Evolutionary conservation across 805 yeast species (phyloP), one percentile per base, ranked within the genome.

Genomic region (Wickerhamomyces xylosicus): DNA sequence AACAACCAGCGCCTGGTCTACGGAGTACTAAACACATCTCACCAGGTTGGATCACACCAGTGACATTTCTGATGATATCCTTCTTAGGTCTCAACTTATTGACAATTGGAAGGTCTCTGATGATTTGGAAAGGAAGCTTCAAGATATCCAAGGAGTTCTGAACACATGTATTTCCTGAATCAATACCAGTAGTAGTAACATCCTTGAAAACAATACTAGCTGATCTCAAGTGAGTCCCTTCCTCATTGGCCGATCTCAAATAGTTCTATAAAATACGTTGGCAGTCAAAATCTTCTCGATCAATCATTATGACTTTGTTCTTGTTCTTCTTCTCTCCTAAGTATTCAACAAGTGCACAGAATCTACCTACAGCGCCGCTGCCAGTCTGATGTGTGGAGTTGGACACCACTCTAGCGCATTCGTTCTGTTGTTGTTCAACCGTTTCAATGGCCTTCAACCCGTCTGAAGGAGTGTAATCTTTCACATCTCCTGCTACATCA

Each of bases 1-100:
- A 77, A 56, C 89, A 82, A 35, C 92, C 92, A 19, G 90, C 79
- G 49, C 90, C 87, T 2, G 90, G 87, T 44, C 81, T 71, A 37
- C 84, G 85, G 27, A 79, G 58, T 5, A 81, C 87, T 35, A 81
- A 61, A 22, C 77, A 67, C 77, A 79, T 71, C 49, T 79, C 86
- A 48, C 87, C 86, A 2, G 82, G 72, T 39, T 66, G 62, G 11
- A 75, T 73, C 15, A 64, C 45, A 28, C 63, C 50, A 4, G 38
- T 29, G 32, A 43, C 31, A 19, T 43, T 37, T 31, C 21, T 44
- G 27, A 46, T 47, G 17, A 67, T 67, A 10, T 55, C 49, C 27
- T 57, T 59, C 14, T 33, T 17, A 11, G 33, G 29, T 4, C 42
- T 31, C 27, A 40, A 22, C 5, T 25, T 25, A 11, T 25, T 25